phyloP scores from a whole-genome alignment of 352 stramenopile genomes.

The Pythium volutum region DNA sequence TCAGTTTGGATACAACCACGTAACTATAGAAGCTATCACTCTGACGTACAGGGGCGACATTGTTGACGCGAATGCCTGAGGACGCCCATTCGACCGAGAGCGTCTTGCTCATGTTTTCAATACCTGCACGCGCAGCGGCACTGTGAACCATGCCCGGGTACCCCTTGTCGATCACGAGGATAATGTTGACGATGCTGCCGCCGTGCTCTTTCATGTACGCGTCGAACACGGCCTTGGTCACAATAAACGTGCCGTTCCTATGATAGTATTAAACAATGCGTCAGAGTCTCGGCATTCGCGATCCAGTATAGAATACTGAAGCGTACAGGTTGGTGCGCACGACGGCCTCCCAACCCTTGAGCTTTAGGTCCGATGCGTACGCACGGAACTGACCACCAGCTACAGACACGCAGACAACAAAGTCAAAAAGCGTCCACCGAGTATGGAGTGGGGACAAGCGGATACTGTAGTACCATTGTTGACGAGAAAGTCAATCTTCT shows the following conservation, averaged over 20 bases:
- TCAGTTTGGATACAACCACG: too few species aligned
- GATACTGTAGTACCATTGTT: constrained; percentile 89
- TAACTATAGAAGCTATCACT: too few species aligned
- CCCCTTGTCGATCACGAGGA: constrained; percentile 92
- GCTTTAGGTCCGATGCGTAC: constrained; percentile 84
- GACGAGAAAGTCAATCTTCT: constrained; percentile 89
- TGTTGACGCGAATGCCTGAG: constrained; percentile 91
- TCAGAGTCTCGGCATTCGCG: background rate
- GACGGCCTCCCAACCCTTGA: constrained; percentile 91
- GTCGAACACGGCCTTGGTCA: constrained; percentile 91
- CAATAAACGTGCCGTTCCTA: constrained; percentile 89
- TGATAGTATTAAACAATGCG: background rate
- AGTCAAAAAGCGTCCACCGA: background rate
- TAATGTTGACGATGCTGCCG: constrained; percentile 95
- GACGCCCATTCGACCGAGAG: constrained; percentile 93
- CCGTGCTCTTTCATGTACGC: constrained; percentile 93
- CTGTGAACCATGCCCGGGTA: constrained; percentile 92
- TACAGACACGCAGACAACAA: constrained; percentile 10
- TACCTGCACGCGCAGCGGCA: constrained; percentile 85
- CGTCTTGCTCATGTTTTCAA: constrained; percentile 94
- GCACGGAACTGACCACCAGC: constrained; percentile 92
- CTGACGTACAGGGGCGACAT: constrained; percentile 86
- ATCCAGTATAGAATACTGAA: background rate
- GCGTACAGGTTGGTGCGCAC: constrained; percentile 89
- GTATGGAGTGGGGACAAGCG: background rate